Base-by-base conservation (phyloP, 2,329 filamentous ascomycete genomes). In the Fusarium sarcochroum region DNA sequence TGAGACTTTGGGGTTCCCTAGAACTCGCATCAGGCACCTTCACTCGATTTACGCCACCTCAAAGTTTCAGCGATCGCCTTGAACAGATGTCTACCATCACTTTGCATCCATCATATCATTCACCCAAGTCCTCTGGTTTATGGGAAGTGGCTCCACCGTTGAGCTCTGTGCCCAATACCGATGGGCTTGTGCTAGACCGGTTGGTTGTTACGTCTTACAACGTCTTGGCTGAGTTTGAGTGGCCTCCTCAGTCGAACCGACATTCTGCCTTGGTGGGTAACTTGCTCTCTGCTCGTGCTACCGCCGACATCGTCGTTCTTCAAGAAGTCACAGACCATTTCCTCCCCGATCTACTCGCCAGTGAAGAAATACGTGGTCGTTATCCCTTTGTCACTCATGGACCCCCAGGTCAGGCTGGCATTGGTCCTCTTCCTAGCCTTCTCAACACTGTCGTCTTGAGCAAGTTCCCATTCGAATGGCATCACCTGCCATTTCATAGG, bases 271-370 rank as follows among this genome's bases (percentile, higher is more conserved):
- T 87, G 45, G 59, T 85, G 20, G 70, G 75, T 8, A 86, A 81
- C 56, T 75, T 87, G 4, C 71, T 87, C 6, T 80, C 81, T 0
- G 56, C 73, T 6, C 74, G 77, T 9, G 83, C 84, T 5, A 59
- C 72, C 1, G 79, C 85, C 9, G 85, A 87, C 57, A 76, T 86
- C 5, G 67, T 87, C 10, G 78, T 87, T 5, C 80, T 92, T 7
- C 84, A 91, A 73, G 90, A 91, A 76, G 86, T 91, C 2, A 90
- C 88, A 0, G 89, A 91, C 63, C 82, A 87, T 40, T 90, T 91
- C 62, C 81, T 92, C 0, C 81, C 82, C 0, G 84, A 82, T 58
- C 78, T 92, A 1, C 83, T 91, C 3, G 70, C 73, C 4, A 75
- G 86, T 55, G 60, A 77, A 3, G 70, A 77, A 3, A 79, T 91